phyloP scores from a whole-genome alignment of 768 basidiomycete genomes.

The Russula sp. region DNA sequence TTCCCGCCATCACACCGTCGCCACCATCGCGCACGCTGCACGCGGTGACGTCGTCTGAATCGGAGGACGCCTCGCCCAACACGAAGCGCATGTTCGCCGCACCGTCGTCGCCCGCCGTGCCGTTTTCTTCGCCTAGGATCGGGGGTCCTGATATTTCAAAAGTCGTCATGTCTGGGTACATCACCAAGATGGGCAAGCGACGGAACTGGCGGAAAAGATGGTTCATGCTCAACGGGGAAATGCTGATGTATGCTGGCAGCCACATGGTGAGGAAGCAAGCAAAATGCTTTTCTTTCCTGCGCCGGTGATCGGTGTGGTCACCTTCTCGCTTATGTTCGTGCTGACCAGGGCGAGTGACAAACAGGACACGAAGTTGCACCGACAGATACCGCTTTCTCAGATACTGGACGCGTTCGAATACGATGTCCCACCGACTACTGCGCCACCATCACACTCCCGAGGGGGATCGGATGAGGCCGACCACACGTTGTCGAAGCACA shows the following conservation, averaged over 20 bases:
- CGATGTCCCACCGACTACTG: constrained; percentile 49
- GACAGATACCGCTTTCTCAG: constrained; percentile 75
- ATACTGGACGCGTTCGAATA: constrained; percentile 93
- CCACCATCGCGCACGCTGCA: constrained; percentile 42
- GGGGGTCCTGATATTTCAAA: constrained; percentile 59
- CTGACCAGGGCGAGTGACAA: not conserved
- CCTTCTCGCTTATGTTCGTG: not conserved
- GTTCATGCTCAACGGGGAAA: constrained; percentile 90
- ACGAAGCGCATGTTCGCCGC: constrained; percentile 22
- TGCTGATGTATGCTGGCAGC: constrained; percentile 80
- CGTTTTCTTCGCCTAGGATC: constrained; percentile 43
- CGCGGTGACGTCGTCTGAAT: constrained; percentile 68
- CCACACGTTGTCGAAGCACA: constrained; percentile 39
- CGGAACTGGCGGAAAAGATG: constrained; percentile 95
- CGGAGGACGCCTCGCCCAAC: constrained; percentile 58
- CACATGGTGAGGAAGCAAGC: constrained; percentile 74
- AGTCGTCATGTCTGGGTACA: constrained; percentile 79
- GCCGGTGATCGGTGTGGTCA: constrained; percentile 12
- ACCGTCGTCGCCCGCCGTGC: constrained; percentile 30
- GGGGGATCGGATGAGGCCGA: constrained; percentile 43
- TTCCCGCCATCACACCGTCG: constrained; percentile 38
- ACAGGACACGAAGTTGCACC: constrained; percentile 86
- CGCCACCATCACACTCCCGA: constrained; percentile 31
- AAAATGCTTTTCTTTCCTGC: constrained; percentile 8
- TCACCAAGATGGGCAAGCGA: constrained; percentile 96